Conservation (phyloP, 352 stramenopile genomes). For the Globisporangium splendens region DNA sequence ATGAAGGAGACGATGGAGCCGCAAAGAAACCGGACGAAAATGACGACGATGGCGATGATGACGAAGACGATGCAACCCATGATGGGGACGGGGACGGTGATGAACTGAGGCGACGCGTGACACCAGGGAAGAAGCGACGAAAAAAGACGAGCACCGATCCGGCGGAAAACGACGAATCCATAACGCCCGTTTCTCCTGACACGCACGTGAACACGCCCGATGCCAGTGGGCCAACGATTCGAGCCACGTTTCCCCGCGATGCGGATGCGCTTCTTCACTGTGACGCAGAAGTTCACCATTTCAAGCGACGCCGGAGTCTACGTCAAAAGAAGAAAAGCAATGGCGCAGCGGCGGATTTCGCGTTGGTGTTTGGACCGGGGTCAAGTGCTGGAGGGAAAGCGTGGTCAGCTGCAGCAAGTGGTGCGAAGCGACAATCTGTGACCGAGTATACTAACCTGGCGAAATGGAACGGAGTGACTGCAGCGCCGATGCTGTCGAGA, state of each 20-base stretch:
- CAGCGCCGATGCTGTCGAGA: background rate
- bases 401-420: background rate
- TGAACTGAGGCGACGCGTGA: constrained; percentile 34
- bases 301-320: constrained; percentile 46
- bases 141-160: constrained; percentile 37
- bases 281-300: constrained; percentile 46
- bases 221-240: constrained; percentile 34
- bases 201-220: constrained; percentile 68
- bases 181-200: constrained; percentile 56
- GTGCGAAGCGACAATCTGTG: constrained; percentile 1
- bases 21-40: constrained; percentile 46
- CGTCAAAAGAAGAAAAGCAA: constrained; percentile 4
- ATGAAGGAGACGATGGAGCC: constrained; percentile 33
- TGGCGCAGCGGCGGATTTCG: constrained; percentile 11
- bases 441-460: constrained; percentile 4
- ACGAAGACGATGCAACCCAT: constrained; percentile 50
- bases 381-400: background rate
- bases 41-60: constrained; percentile 52
- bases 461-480: background rate
- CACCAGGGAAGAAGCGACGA: constrained; percentile 38
- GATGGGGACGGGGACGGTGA: constrained; percentile 37
- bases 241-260: constrained; percentile 62
- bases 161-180: constrained; percentile 57
- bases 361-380: constrained; percentile 29
- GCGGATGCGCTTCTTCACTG: constrained; percentile 25